A percentile compares a stretch with the other conserved stretches of the same genome.
Conservation (phyloP, 306 rosid genomes). For the Gastrolobium villosum region DNA sequence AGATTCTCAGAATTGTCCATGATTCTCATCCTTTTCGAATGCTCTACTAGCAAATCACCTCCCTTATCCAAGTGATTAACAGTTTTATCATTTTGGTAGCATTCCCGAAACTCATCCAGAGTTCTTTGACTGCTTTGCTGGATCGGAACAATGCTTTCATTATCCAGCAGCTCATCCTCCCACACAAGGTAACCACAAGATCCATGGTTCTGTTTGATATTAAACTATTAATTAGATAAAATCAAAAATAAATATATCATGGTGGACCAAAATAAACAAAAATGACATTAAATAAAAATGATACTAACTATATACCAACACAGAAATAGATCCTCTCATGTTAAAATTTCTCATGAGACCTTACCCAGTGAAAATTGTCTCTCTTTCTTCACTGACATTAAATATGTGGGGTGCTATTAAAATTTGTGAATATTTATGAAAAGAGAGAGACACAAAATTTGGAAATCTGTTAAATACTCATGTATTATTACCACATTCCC, state of each 20-base stretch:
- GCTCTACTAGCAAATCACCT: not conserved
- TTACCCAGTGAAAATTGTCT: too few species aligned
- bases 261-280: not conserved
- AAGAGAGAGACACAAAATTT: too few species aligned
- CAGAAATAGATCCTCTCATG: too few species aligned
- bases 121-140: constrained; percentile 25
- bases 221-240: not conserved
- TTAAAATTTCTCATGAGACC: too few species aligned
- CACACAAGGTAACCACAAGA: constrained; percentile 43
- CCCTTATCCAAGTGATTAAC: constrained; percentile 25
- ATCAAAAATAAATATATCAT: constrained; percentile 10
- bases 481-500: not conserved
- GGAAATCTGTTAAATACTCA: too few species aligned
- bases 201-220: constrained; percentile 50
- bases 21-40: constrained; percentile 40
- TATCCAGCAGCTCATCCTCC: constrained; percentile 42
- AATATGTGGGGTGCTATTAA: too few species aligned
- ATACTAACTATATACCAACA: not conserved
- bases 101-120: constrained; percentile 19
- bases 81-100: too few species aligned
- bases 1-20: not conserved
- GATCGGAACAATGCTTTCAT: constrained; percentile 20
- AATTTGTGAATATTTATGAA: too few species aligned
- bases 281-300: not conserved
- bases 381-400: too few species aligned